Evolutionary conservation across 2,329 filamentous ascomycete species (phyloP).

Genomic region (Xylaria sp.): DNA sequence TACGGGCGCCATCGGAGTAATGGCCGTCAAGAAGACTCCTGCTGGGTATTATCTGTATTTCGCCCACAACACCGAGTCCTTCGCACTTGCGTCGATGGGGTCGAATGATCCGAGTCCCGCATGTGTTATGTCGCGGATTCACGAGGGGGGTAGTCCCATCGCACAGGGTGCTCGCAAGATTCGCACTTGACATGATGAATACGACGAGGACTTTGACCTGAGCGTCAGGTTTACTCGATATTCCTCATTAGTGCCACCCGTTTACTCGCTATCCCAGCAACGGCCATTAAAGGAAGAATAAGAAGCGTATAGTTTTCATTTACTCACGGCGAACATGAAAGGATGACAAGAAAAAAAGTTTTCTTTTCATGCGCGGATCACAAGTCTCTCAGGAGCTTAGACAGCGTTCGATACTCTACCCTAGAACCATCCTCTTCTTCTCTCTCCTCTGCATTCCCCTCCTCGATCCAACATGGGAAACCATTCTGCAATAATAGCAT

Average conservation of each 20-base stretch:
- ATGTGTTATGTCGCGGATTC: conserved; percentile 88
- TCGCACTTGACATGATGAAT: conserved; percentile 39
- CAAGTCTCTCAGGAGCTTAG: neutral
- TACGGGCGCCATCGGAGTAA: conserved; percentile 87
- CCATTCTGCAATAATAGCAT: too few relatives aligned
- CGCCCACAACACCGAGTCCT: conserved; percentile 93
- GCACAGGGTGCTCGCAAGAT: conserved; percentile 67
- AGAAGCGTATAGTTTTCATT: neutral
- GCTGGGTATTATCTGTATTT: conserved; percentile 88
- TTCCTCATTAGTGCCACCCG: neutral
- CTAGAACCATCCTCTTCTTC: too few relatives aligned
- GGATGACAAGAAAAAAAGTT: neutral
- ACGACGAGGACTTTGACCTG: neutral
- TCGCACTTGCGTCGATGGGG: conserved; percentile 89
- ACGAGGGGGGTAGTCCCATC: conserved; percentile 60
- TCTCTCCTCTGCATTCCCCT: neutral
- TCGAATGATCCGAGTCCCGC: conserved; percentile 78
- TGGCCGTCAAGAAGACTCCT: conserved; percentile 86
- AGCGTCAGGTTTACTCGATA: neutral
- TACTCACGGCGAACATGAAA: neutral
- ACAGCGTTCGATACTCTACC: conserved; percentile 5
- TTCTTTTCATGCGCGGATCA: conserved; percentile 3
- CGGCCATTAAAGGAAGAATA: neutral
- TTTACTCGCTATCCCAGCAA: neutral
- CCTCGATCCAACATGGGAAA: neutral